Base-by-base conservation (phyloP, 139 green algal species). In the Pseudopediastrum boryanum region DNA sequence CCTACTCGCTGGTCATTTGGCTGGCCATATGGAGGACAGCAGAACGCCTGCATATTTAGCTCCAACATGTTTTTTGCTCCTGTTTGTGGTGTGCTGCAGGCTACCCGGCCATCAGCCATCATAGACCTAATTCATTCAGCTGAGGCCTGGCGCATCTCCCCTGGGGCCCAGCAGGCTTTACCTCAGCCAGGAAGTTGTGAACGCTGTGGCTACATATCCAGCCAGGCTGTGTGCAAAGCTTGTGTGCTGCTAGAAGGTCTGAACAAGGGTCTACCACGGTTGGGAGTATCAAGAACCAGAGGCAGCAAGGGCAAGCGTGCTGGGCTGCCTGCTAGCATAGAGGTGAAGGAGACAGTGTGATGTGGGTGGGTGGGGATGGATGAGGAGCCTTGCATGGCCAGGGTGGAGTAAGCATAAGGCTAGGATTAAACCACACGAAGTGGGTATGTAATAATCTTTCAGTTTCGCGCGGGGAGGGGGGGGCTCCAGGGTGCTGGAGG, bases 171-270 rank as follows among this genome's bases (percentile, higher is more conserved):
- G 19, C 64, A 70, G 29, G 29, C 46, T n/a, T 71, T 78, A 56
- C 54, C 71, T 3, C 48, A n/a, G 23, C 50, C 51, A 38, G 54
- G 87, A 29, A 87, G 52, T 48, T 98, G 94, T 71, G 62, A 85
- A 59, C 86, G 87, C 25, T 98, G 94, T 76, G 91, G 92, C 29
- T 97, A 95, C 82, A 89, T 98, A 63, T 90, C 82, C 43, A 96
- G 90, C 79, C 94, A 98, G 86, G 80, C 73, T 0, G 83, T 97
- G 23, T 98, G 94, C 89, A 97, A 98, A 87, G 94, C 94, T 0
- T 98, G 94, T 81, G 75, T 90, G 35, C 84, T 98, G 59, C 78
- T 98, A 78, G 93, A 97, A 71, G 94, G 94, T 0, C 84, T 98
- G 3, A 97, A 98, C 88, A 90, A 76, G 25, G 91, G 92, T 3